phyloP scores from a whole-genome alignment of 345 rosid species.

The Dovyalis caffra region DNA sequence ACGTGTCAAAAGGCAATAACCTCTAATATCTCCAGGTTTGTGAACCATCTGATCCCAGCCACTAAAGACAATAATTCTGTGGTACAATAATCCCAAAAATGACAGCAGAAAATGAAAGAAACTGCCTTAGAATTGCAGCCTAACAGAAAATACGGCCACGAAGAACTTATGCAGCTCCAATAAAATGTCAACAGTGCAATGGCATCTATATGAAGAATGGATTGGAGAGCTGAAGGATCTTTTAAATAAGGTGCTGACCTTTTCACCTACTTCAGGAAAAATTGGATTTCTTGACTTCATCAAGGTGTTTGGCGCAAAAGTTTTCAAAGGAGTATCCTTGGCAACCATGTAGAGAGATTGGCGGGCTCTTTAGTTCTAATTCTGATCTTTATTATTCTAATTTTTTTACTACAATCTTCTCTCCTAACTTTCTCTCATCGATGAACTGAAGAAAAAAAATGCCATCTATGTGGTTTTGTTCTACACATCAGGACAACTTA shows the following conservation, averaged over 20 bases:
- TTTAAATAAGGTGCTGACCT: neutral
- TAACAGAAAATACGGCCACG: conserved; percentile 12
- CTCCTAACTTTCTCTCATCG: neutral
- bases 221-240: neutral
- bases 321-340: neutral
- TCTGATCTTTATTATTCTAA: neutral
- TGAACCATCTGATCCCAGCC: neutral
- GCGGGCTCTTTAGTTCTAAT: neutral
- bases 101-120: conserved; percentile 3
- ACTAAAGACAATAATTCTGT: neutral
- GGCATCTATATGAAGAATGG: conserved; percentile 8
- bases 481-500: conserved; percentile 50
- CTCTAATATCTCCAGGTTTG: neutral
- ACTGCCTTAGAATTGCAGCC: neutral
- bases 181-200: conserved; percentile 10
- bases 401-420: neutral
- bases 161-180: conserved; percentile 9
- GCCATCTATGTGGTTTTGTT: conserved; percentile 12
- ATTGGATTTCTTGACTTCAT: neutral
- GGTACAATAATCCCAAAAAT: neutral
- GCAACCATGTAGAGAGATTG: neutral
- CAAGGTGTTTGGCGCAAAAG: neutral
- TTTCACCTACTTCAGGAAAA: neutral
- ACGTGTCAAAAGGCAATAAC: conserved; percentile 4
- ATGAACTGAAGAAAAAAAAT: neutral